Evolutionary conservation across 2,329 filamentous ascomycete species (phyloP), one percentile per base, ranked within the genome.

Genomic region (Fusarium nelsonii): DNA sequence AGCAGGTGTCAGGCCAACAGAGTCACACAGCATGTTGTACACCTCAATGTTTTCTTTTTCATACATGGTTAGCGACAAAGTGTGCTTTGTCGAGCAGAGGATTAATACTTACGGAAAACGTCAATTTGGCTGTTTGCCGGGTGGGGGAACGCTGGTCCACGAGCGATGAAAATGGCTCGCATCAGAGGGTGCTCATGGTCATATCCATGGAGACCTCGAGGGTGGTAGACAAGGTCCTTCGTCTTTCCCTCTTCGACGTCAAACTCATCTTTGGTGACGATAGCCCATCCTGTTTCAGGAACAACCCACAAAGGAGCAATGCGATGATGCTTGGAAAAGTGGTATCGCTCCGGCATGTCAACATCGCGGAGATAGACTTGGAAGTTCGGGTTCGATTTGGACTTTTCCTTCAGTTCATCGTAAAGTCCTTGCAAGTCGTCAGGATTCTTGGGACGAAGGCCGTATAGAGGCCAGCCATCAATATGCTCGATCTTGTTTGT

Each of bases 301-400:
- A 99, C 87, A 49, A 98, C 90, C 96, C 96, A 99, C 0, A 99
- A 80, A 1, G 96, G 96, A 1, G 96, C 96, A 70, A 99, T 99
- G 53, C 96, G 91, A 34, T 91, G 84, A 76, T 97, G 97, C 18
- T 91, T 88, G 4, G 89, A 89, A 76, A 99, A 99, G 78, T 98
- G 95, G 80, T 96, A 99, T 30, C 93, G 88, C 73, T 91, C 89
- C 0, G 96, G 96, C 95, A 99, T 98, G 73, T 96, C 88, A 37
- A 90, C 85, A 73, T 95, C 92, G 48, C 90, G 89, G 2, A 97
- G 90, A 76, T 97, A 97, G 34, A 98, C 91, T 39, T 97, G 92
- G 62, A 97, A 89, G 62, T 90, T 90, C 4, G 90, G 87, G 61
- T 91, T 89, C 11, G 81, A 83, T 58, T 85, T 83, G 3, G 87